Percentiles rank a stretch among this genome's conserved stretches.
These are phyloP conservation scores for Salvia splendens DNA, from an alignment of 257 asterid species.

Conservation along the genomic window DNA sequence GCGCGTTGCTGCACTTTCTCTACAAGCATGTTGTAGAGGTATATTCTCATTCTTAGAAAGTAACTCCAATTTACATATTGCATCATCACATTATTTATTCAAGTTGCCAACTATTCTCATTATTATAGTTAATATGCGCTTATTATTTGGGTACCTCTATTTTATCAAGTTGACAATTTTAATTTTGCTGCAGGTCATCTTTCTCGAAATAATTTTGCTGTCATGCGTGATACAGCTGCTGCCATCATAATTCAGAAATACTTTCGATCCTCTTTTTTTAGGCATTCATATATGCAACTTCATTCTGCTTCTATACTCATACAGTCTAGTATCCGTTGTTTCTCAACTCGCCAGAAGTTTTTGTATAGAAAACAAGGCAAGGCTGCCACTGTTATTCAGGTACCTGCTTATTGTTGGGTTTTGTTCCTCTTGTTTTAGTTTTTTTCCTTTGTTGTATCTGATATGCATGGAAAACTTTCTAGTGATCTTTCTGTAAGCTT, in stretches of 20 bases:
- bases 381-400: constrained; percentile 94
- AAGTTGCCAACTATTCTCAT: constrained; percentile 9
- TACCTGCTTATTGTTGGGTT: constrained; percentile 33
- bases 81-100: constrained; percentile 9
- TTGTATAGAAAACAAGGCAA: constrained; percentile 55
- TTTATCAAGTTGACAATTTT: constrained; percentile 22
- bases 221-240: constrained; percentile 66
- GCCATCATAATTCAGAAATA: constrained; percentile 69
- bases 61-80: constrained; percentile 11
- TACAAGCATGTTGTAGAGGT: constrained; percentile 97
- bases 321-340: constrained; percentile 82
- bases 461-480: constrained; percentile 14
- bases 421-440: constrained; percentile 9
- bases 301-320: constrained; percentile 52
- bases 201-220: constrained; percentile 53
- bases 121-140: constrained; percentile 13
- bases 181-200: constrained; percentile 60
- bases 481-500: constrained; percentile 20
- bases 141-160: constrained; percentile 17
- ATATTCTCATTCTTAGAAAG: constrained; percentile 26
- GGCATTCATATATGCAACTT: constrained; percentile 67
- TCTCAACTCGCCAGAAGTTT: constrained; percentile 61
- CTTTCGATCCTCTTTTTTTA: constrained; percentile 56
- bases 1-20: constrained; percentile 65
- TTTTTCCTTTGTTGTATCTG: neutral